Conservation (phyloP, 2,329 filamentous ascomycete genomes). For the Arthrinium phaeospermum region DNA sequence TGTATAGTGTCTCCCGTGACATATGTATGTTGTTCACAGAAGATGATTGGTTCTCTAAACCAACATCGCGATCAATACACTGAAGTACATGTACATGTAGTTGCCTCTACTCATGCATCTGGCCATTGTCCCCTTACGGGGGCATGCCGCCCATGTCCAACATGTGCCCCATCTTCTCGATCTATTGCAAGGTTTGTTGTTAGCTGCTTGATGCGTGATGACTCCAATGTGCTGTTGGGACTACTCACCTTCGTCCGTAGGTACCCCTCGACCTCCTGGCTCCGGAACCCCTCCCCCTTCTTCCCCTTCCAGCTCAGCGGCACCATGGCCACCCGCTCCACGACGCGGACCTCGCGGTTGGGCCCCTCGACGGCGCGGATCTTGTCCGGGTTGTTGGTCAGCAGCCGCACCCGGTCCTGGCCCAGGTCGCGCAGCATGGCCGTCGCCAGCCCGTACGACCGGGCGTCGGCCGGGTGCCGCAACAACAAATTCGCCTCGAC, state of each 20-base stretch:
- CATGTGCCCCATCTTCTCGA: slow-evolving; percentile 89
- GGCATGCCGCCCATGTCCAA: slow-evolving; percentile 56
- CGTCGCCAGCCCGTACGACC: slow-evolving; percentile 95
- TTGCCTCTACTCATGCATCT: background rate
- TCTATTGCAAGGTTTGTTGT: slow-evolving; percentile 51
- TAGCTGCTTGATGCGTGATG: background rate
- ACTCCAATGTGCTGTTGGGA: too few relatives aligned
- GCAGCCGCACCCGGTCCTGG: slow-evolving; percentile 74
- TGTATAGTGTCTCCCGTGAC: background rate
- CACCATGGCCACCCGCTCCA: slow-evolving; percentile 92
- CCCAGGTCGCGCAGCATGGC: slow-evolving; percentile 91
- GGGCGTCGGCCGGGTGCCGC: slow-evolving; percentile 89
- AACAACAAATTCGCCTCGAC: slow-evolving; percentile 94
- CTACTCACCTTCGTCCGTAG: slow-evolving; percentile 86
- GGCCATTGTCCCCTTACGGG: slow-evolving; percentile 21
- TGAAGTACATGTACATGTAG: background rate
- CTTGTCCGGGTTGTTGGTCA: slow-evolving; percentile 99
- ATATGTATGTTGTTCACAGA: background rate
- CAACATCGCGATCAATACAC: background rate
- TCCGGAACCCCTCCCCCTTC: slow-evolving; percentile 75
- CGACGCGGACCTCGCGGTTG: slow-evolving; percentile 84
- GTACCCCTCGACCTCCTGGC: slow-evolving; percentile 91
- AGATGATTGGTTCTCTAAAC: background rate
- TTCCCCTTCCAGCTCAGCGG: slow-evolving; percentile 90
- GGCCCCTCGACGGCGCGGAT: slow-evolving; percentile 93